phyloP scores from a whole-genome alignment of 306 rosid species.

The Cucumis hystrix region DNA sequence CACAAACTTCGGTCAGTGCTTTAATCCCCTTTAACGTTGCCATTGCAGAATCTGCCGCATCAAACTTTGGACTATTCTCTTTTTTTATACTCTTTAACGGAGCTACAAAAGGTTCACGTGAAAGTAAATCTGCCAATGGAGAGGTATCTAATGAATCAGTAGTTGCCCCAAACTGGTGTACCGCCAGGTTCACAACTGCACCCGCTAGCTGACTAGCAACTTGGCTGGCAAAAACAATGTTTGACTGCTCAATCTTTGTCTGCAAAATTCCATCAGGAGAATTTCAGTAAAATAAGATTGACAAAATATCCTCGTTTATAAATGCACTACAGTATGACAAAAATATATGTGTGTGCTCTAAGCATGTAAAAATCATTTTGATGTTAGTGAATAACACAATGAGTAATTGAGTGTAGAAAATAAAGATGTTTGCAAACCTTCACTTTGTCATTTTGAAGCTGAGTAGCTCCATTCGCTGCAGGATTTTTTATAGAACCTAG shows the following conservation, averaged over 20 bases:
- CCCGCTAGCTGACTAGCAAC: constrained; percentile 57
- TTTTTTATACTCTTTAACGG: constrained; percentile 53
- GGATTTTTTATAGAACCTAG: constrained; percentile 39
- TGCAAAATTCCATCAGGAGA: constrained; percentile 31
- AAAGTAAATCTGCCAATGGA: constrained; percentile 69
- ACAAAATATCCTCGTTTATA: neutral
- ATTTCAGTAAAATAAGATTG: neutral
- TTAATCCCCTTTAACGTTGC: constrained; percentile 90
- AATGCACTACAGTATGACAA: neutral
- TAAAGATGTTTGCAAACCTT: constrained; percentile 41
- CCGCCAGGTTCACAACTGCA: constrained; percentile 77
- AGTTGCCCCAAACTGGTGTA: constrained; percentile 35
- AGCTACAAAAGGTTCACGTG: constrained; percentile 61
- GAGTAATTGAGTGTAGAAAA: neutral
- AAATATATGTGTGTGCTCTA: neutral
- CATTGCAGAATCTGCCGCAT: constrained; percentile 84
- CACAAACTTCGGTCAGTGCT: constrained; percentile 74
- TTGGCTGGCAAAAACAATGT: constrained; percentile 62
- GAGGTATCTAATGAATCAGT: constrained; percentile 37
- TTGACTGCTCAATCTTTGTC: constrained; percentile 73
- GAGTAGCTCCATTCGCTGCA: constrained; percentile 44
- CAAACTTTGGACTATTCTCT: constrained; percentile 54
- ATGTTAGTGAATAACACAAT: neutral
- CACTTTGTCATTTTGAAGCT: constrained; percentile 51
- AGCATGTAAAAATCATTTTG: neutral